These are phyloP conservation scores for Posidonia australis DNA, from an alignment of 106 monocot species.

Conservation along the genomic window DNA sequence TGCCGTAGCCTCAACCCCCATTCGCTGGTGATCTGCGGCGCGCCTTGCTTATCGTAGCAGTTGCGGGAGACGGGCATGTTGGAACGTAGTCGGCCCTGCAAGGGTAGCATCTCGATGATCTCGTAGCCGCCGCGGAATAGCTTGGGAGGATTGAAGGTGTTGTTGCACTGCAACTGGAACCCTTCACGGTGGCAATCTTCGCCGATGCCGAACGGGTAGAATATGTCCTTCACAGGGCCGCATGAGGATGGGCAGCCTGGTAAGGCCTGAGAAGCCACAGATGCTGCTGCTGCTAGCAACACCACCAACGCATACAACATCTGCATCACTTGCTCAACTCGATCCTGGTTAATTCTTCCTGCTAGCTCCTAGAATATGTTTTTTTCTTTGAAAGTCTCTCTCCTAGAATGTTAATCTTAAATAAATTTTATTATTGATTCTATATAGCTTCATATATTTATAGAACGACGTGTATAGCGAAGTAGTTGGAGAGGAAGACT, in stretches of 20 bases:
- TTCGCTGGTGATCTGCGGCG: neutral
- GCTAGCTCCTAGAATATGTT: too few species aligned
- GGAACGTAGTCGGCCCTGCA: neutral
- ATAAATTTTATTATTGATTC: too few species aligned
- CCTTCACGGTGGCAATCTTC: conserved; percentile 1
- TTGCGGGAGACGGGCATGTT: neutral
- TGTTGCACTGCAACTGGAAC: conserved; percentile 13
- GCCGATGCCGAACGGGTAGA: conserved; percentile 43
- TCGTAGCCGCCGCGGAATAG: conserved; percentile 3
- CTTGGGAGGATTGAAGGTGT: conserved; percentile 3
- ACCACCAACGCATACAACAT: neutral
- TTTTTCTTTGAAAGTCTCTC: too few species aligned
- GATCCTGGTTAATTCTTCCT: too few species aligned
- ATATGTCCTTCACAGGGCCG: conserved; percentile 21
- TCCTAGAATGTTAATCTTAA: too few species aligned
- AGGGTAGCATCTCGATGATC: conserved; percentile 9
- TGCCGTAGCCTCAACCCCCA: neutral
- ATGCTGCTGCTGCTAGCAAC: neutral
- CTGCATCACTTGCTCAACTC: too few species aligned
- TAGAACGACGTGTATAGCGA: too few species aligned
- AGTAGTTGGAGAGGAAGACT: too few species aligned
- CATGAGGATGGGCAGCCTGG: conserved; percentile 17
- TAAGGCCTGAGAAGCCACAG: neutral
- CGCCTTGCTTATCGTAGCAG: conserved; percentile 10
- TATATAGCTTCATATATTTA: too few species aligned